Conservation (phyloP, 371 early-diverging fungal genomes). For the Haplosporangium sp. region DNA sequence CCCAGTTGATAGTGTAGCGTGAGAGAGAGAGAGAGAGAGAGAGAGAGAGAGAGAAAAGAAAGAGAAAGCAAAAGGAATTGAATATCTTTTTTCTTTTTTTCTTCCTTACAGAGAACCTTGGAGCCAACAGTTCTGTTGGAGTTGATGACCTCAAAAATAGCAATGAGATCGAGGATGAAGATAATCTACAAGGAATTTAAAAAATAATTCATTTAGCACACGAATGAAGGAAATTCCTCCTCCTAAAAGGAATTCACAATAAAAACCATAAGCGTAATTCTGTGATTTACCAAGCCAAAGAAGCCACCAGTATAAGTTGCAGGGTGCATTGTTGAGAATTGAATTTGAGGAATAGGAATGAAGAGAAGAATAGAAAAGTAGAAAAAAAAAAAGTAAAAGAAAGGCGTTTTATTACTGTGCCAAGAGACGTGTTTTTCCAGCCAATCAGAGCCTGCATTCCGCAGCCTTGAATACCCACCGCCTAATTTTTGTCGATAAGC, state of each 20-base stretch:
- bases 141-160: conserved; percentile 70
- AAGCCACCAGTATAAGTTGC: conserved; percentile 37
- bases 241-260: no score
- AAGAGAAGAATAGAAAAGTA: neutral
- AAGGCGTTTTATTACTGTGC: neutral
- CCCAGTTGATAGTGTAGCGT: no score
- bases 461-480: neutral
- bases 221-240: neutral
- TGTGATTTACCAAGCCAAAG: conserved; percentile 27
- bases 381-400: neutral
- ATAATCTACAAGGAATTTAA: conserved; percentile 40
- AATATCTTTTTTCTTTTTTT: no score
- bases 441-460: conserved; percentile 15
- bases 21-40: neutral
- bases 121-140: conserved; percentile 60
- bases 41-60: neutral
- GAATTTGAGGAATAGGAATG: neutral
- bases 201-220: neutral
- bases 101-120: conserved; percentile 45
- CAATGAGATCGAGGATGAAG: conserved; percentile 68
- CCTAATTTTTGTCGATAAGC: no score
- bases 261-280: no score
- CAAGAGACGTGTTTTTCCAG: neutral
- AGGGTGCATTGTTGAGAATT: conserved; percentile 23
- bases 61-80: neutral